Evolutionary conservation across 345 rosid genomes (phyloP), one percentile per base, ranked within the genome.

Genomic region (Ceriops zippeliana): DNA sequence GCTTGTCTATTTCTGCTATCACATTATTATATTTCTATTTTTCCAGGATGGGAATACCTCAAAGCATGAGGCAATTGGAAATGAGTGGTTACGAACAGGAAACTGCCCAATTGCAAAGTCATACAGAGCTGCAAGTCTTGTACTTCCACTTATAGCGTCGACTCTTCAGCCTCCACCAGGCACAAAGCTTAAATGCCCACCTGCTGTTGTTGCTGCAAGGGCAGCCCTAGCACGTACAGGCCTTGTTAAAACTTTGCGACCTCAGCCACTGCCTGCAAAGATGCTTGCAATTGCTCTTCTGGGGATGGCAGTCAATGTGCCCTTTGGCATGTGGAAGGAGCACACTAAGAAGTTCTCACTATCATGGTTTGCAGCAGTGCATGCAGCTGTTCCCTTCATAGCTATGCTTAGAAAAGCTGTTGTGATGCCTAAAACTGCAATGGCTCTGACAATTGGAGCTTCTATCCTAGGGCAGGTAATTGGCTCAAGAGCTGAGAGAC

Each of bases 371-470:
- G 80, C 79, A 15, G 96, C 96, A 1, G 83, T 92, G 62, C 96
- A 92, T 71, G 96, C 98, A 22, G 95, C 95, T n/a, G 96, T 92
- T 51, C 98, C 93, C 21, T 92, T 92, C 73, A 88, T 92, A 61
- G 98, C 93, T 13, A 88, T 92, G 91, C 89, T 90, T 13, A 80
- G 98, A 82, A 92, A 92, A 71, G 90, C 96, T 1, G 89, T 88
- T 1, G 17, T 83, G 81, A 90, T 92, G 90, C 98, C 96, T 0
- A 92, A 92, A 69, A 61, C 92, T 37, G 98, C 98, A 4, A 92
- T 92, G 96, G 96, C 86, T 7, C 70, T 92, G 74, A 92, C 98
- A 7, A 86, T 90, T 21, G 96, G 84, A 30, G 96, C 98, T 63
- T 90, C 98, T 0, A 89, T 92, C 42, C 27, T 90, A 32, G 98